Evolutionary conservation across 140 eudicot genomes (phyloP).

Genomic region (Stevia rebaudiana): DNA sequence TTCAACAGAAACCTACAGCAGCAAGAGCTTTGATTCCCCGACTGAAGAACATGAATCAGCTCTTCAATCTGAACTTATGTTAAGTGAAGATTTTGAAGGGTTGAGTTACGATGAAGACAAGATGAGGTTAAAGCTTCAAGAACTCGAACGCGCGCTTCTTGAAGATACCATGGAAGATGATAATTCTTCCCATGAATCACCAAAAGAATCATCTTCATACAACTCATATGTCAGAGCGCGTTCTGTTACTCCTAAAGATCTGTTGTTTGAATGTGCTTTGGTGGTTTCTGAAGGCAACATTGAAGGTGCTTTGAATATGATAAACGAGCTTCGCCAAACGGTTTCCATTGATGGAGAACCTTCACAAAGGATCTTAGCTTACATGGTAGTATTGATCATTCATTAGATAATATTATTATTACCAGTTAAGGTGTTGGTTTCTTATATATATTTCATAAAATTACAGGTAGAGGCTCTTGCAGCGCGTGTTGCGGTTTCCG

Average conservation of each 20-base stretch:
- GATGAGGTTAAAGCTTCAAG: constrained; percentile 78
- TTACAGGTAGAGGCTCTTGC: constrained; percentile 98
- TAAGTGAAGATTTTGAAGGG: constrained; percentile 57
- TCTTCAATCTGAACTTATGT: too few relatives aligned
- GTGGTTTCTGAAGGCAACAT: constrained; percentile 58
- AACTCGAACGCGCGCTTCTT: constrained; percentile 74
- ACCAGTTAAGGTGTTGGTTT: too few relatives aligned
- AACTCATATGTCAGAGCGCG: constrained; percentile 4
- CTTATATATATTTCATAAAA: too few relatives aligned
- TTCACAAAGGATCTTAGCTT: constrained; percentile 74
- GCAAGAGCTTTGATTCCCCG: constrained; percentile 52
- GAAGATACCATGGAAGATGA: constrained; percentile 46
- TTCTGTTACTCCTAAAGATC: constrained; percentile 42
- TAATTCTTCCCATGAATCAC: constrained; percentile 61
- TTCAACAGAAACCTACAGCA: constrained; percentile 49
- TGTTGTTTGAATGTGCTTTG: constrained; percentile 73
- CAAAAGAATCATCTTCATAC: constrained; percentile 40
- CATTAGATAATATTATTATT: too few relatives aligned
- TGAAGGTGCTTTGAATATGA: constrained; percentile 51
- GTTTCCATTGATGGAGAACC: constrained; percentile 95
- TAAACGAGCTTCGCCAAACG: constrained; percentile 52
- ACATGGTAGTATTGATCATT: too few relatives aligned
- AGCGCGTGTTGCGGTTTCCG: constrained; percentile 81
- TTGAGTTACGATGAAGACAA: constrained; percentile 47
- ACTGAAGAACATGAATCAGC: constrained; percentile 45